phyloP scores from a whole-genome alignment of 164 flowering plant genomes.

The Kingdonia uniflora region DNA sequence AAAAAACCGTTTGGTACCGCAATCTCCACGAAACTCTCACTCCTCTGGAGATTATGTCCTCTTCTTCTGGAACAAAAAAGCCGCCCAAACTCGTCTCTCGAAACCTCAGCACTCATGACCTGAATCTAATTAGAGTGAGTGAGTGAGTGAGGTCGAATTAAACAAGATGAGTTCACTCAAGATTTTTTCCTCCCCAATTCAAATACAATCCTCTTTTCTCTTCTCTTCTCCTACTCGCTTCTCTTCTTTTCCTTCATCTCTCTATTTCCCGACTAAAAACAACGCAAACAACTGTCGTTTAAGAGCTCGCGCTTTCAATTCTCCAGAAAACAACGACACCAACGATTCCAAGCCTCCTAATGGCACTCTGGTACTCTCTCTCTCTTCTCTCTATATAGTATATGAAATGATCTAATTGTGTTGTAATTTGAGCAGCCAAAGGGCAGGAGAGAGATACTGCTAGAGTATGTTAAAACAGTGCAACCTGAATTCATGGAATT shows the following conservation, averaged over 20 bases:
- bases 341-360: slow-evolving; percentile 48
- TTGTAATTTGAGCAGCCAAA: slow-evolving; percentile 37
- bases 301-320: slow-evolving; percentile 29
- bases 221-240: slow-evolving; percentile 8
- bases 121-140: no score
- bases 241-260: slow-evolving; percentile 13
- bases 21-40: no score
- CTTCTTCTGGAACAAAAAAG: no score
- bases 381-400: not conserved
- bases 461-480: slow-evolving; percentile 91
- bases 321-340: slow-evolving; percentile 20
- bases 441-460: slow-evolving; percentile 68
- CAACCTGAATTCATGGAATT: slow-evolving; percentile 96
- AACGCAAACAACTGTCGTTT: slow-evolving; percentile 16
- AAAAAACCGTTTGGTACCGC: no score
- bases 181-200: not conserved
- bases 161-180: not conserved
- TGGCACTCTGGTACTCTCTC: slow-evolving; percentile 38
- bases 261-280: slow-evolving; percentile 17
- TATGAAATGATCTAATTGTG: not conserved
- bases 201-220: slow-evolving; percentile 14
- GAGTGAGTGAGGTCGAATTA: not conserved
- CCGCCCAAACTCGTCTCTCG: no score
- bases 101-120: no score
- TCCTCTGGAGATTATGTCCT: no score